A percentile compares a stretch with the other conserved stretches of the same genome.
Evolutionary conservation across 192 early-diverging fungal species (phyloP).

Genomic region (Dissophora globulifera): DNA sequence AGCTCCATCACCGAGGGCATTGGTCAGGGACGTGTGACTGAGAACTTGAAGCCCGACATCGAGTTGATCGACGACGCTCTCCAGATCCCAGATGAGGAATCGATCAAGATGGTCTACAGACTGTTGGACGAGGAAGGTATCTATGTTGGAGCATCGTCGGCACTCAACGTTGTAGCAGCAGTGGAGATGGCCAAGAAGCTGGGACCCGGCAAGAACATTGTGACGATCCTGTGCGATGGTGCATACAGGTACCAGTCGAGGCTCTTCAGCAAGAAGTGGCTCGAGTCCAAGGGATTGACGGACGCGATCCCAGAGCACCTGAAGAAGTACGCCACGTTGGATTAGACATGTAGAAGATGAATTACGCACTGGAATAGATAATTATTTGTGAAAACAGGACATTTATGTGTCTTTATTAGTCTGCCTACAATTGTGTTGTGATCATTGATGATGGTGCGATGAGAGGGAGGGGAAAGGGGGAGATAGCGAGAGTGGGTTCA

Average conservation of each 20-base stretch:
- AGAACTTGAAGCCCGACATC: constrained; percentile 85
- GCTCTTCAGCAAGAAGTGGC: constrained; percentile 86
- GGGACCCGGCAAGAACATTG: constrained; percentile 82
- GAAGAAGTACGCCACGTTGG: constrained; percentile 85
- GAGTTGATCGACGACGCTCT: constrained; percentile 86
- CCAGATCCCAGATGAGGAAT: constrained; percentile 81
- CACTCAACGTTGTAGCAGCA: constrained; percentile 93
- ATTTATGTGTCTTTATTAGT: no score
- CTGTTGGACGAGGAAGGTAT: constrained; percentile 95
- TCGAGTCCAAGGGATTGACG: constrained; percentile 85
- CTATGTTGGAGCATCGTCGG: constrained; percentile 91
- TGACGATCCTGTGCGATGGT: constrained; percentile 91
- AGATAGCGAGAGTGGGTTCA: no score
- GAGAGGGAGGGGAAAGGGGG: no score
- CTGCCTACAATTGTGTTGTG: no score
- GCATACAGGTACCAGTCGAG: constrained; percentile 88
- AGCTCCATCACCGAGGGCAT: constrained; percentile 96
- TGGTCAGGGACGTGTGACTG: constrained; percentile 94
- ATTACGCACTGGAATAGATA: no score
- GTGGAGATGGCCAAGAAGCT: constrained; percentile 88
- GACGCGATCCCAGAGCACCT: constrained; percentile 85
- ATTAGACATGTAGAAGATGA: constrained; percentile 12
- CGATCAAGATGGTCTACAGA: constrained; percentile 88
- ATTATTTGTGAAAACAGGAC: no score
- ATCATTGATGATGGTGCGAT: no score